Percentiles rank a stretch among this genome's conserved stretches.
These are phyloP conservation scores for Paraglomus brasilianum DNA, from an alignment of 192 early-diverging fungal species.

Conservation along the genomic window DNA sequence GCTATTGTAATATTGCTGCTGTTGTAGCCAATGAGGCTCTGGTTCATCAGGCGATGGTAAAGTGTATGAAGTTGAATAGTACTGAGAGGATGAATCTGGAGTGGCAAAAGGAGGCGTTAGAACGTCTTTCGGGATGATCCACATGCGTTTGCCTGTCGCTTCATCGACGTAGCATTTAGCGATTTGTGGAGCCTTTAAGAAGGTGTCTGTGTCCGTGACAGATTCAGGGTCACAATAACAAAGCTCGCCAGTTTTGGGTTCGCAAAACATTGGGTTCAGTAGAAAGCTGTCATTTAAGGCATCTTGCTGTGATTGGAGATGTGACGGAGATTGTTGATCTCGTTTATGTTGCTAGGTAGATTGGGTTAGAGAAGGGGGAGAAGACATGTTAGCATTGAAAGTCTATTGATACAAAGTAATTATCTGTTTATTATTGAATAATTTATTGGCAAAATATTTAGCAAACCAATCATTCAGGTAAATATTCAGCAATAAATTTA, in stretches of 20 bases:
- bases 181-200: neutral
- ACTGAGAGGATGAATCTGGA: neutral
- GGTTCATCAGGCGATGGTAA: constrained; percentile 17
- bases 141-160: constrained; percentile 3
- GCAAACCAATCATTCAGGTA: too few species aligned
- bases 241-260: neutral
- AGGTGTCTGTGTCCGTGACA: neutral
- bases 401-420: neutral
- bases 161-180: neutral
- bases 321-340: neutral
- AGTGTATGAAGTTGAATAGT: neutral
- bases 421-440: too few species aligned
- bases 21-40: neutral
- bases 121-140: neutral
- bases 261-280: neutral
- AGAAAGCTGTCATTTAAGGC: too few species aligned
- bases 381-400: neutral
- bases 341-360: neutral
- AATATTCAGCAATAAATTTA: neutral
- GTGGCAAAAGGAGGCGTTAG: neutral
- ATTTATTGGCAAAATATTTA: too few species aligned
- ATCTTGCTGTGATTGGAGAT: neutral
- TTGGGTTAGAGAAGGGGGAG: neutral
- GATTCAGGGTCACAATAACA: constrained; percentile 11
- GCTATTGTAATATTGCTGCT: constrained; percentile 2